Percentiles rank a stretch among this genome's conserved stretches.
These are phyloP conservation scores for Porpolomopsis calyptriformis DNA, from an alignment of 768 basidiomycete genomes.

Conservation along the genomic window DNA sequence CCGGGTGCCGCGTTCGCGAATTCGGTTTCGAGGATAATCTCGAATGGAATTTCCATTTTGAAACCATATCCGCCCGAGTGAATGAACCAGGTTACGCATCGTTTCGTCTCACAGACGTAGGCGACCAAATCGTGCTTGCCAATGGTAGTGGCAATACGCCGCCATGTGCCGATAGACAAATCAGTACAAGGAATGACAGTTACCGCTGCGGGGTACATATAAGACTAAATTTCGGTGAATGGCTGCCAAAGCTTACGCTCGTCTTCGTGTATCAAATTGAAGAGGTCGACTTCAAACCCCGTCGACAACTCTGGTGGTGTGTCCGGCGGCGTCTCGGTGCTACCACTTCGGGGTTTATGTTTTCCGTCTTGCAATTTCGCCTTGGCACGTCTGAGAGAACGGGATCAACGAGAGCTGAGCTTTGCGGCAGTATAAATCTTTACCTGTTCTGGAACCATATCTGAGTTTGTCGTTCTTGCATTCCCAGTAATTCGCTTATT, in stretches of 20 bases:
- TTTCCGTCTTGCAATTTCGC: slow-evolving; percentile 63
- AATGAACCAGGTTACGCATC: slow-evolving; percentile 70
- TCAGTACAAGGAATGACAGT: slow-evolving; percentile 68
- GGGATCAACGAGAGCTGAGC: no score
- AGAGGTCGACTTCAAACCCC: slow-evolving; percentile 49
- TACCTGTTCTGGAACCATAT: slow-evolving; percentile 87
- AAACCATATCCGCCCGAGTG: slow-evolving; percentile 61
- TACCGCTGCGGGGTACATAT: slow-evolving; percentile 32
- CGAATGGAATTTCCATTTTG: slow-evolving; percentile 78
- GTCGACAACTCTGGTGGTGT: slow-evolving; percentile 41
- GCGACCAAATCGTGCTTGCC: slow-evolving; percentile 60
- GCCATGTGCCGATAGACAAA: slow-evolving; percentile 69
- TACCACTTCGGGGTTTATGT: slow-evolving; percentile 26
- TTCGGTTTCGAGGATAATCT: slow-evolving; percentile 45
- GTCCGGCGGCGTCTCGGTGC: slow-evolving; percentile 32
- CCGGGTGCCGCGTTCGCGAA: slow-evolving; percentile 46
- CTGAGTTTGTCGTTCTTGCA: slow-evolving; percentile 82
- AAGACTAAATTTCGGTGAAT: background rate
- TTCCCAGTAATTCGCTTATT: slow-evolving; percentile 62
- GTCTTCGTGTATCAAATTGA: slow-evolving; percentile 62
- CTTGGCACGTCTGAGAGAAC: slow-evolving; percentile 58
- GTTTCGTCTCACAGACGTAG: slow-evolving; percentile 59
- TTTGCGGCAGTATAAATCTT: no score
- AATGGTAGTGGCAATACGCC: slow-evolving; percentile 49
- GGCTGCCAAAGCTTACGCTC: slow-evolving; percentile 43